Evolutionary conservation across 2,329 filamentous ascomycete species (phyloP).

Genomic region (Alternaria infectoria): DNA sequence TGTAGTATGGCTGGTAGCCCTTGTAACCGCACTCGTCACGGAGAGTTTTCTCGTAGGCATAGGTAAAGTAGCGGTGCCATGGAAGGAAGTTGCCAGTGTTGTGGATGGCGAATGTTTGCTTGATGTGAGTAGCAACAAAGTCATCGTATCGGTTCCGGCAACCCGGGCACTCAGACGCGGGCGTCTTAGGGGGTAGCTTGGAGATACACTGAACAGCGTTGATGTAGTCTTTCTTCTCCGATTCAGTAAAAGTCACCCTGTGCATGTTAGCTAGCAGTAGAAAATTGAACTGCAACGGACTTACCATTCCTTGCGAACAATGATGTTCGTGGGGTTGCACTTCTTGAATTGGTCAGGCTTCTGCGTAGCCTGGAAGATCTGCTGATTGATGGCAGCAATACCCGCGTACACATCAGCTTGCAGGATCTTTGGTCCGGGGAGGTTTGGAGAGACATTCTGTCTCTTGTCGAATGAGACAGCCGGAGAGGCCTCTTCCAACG

Average conservation of each 20-base stretch:
- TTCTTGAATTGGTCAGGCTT: conserved; percentile 29
- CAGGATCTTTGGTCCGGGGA: conserved; percentile 23
- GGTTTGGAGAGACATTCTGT: conserved; percentile 12
- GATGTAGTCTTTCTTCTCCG: conserved; percentile 41
- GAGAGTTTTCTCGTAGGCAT: conserved; percentile 36
- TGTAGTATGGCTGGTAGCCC: conserved; percentile 40
- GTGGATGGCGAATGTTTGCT: conserved; percentile 35
- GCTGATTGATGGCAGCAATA: conserved; percentile 32
- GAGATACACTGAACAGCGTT: conserved; percentile 39
- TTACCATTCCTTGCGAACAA: conserved; percentile 54
- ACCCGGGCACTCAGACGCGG: conserved; percentile 34
- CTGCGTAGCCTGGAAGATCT: conserved; percentile 32
- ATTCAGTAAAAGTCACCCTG: conserved; percentile 32
- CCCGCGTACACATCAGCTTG: conserved; percentile 31
- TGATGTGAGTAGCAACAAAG: conserved; percentile 40
- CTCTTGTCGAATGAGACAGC: conserved; percentile 23
- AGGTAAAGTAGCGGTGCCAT: conserved; percentile 38
- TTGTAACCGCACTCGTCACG: conserved; percentile 40
- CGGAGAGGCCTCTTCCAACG: conserved; percentile 8
- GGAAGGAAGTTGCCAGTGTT: conserved; percentile 38
- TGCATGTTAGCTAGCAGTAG: conserved; percentile 2
- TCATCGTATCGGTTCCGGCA: conserved; percentile 40
- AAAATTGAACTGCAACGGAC: neutral
- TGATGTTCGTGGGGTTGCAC: conserved; percentile 49
- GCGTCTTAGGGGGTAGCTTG: conserved; percentile 28